Evolutionary conservation across 2,329 filamentous ascomycete genomes (phyloP), one percentile per base, ranked within the genome.

Genomic region (Ophiostoma ips): DNA sequence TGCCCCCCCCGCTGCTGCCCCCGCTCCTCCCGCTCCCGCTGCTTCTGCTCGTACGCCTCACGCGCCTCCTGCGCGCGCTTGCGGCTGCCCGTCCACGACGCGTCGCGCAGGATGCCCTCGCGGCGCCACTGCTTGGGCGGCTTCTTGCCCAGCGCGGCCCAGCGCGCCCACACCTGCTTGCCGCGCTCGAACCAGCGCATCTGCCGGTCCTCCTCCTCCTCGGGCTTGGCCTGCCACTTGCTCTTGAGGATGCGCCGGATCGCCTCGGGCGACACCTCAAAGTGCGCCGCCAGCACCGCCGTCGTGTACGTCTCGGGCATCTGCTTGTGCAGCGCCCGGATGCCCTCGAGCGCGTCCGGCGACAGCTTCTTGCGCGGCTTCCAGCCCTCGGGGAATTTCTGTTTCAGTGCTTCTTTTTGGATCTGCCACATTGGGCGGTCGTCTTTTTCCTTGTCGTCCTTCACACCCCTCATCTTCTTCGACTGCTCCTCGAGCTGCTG

Each of bases 291-390:
- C 13, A 96, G 77, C 33, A 79, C 73, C 15, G 73, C 65, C 1
- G 84, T 94, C 4, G 83, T 84, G 68, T 88, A 95, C 51, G 75
- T 72, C 2, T 83, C 74, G 0, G 90, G 87, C 55, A 87, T 83
- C 58, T 87, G 81, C 24, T 75, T 69, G 63, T 95, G 79, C 33
- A 98, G 71, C 18, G 85, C 82, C 38, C 88, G 81, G 58, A 98
- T 94, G 38, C 88, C 89, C n/a, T 85, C 82, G 31, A 95, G 71
- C 1, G 89, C 87, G 64, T 96, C 90, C 0, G 92, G 92, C 0
- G 92, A 96, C 10, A 98, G 74, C 52, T 82, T 82, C 65, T 94
- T 95, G 46, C 77, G 75, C 30, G 92, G 90, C 28, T 75, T 73
- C 89, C 90, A 98, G 10, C 82, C 79, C 8, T 82, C 76, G 2